Conservation (phyloP, 2,329 filamentous ascomycete species). For the Colletotrichum paranaense region DNA sequence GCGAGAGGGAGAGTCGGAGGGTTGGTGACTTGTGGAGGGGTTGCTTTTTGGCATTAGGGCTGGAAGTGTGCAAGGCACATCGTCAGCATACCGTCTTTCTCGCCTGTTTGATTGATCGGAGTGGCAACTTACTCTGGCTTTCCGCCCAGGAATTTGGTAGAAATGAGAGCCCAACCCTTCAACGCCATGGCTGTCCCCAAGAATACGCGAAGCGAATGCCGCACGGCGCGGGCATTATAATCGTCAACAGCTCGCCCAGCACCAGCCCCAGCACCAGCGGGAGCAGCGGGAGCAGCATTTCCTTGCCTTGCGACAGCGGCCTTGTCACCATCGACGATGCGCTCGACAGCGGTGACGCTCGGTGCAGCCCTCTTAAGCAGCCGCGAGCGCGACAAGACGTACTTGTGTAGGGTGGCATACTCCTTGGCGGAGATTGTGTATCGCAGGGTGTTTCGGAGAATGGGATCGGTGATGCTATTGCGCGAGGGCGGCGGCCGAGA, state of each 20-base stretch:
- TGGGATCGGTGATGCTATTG: slow-evolving; percentile 64
- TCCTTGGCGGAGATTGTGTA: slow-evolving; percentile 89
- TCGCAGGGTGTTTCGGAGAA: slow-evolving; percentile 86
- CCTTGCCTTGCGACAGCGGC: slow-evolving; percentile 38
- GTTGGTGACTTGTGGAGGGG: slow-evolving; percentile 74
- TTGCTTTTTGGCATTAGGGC: slow-evolving; percentile 53
- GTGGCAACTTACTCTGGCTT: slow-evolving; percentile 55
- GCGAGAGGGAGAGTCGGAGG: slow-evolving; percentile 81
- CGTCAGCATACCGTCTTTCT: neutral
- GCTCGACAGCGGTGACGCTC: slow-evolving; percentile 66
- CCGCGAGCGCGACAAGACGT: slow-evolving; percentile 79
- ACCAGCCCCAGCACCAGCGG: slow-evolving; percentile 43
- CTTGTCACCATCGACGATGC: slow-evolving; percentile 50
- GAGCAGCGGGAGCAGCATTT: slow-evolving; percentile 16
- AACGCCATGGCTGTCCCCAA: slow-evolving; percentile 70
- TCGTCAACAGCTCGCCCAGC: slow-evolving; percentile 59
- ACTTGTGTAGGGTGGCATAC: slow-evolving; percentile 86
- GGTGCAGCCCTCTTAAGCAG: slow-evolving; percentile 66
- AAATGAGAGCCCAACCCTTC: slow-evolving; percentile 67
- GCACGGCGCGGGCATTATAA: slow-evolving; percentile 76
- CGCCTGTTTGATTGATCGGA: neutral
- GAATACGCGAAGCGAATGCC: slow-evolving; percentile 79
- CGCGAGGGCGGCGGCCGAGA: slow-evolving; percentile 22
- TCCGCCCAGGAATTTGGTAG: slow-evolving; percentile 60
- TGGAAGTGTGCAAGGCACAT: slow-evolving; percentile 23